Evolutionary conservation across 2,329 filamentous ascomycete genomes (phyloP), one percentile per base, ranked within the genome.

Genomic region (Epichloe baconii): DNA sequence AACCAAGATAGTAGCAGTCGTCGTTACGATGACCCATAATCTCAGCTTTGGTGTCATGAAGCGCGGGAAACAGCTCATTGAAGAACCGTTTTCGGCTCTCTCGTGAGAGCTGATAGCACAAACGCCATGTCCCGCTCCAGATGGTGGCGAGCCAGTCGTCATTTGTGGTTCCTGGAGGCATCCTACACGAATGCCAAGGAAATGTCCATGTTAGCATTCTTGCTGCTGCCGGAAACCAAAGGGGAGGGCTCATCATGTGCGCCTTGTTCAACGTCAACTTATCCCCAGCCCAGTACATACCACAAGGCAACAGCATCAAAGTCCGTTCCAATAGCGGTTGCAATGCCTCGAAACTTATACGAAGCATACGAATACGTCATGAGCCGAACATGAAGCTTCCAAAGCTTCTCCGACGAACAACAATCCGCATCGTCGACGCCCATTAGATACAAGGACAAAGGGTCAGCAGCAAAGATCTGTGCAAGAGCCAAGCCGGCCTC

Each of bases 291-390:
- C 14, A 40, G 17, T 15, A 41, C n/a, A 37, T 36, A 88, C 86
- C 87, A 93, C 49, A 93, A 72, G 52, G 85, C 86, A 50, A 93
- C 82, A 56, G 80, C 83, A 57, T 88, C 86, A 62, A 85, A 88
- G 62, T 89, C 79, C 5, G 81, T 77, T 17, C 87, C 88, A 55
- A 86, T 80, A 51, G 83, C 81, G 44, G 85, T 83, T 50, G 86
- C 86, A 53, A 88, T 67, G 51, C 87, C 88, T 58, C 82, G 82
- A 61, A 85, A 76, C 66, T 80, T 82, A 64, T 89, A 86, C 54
- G 85, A 82, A 52, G 86, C 85, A 47, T 83, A 82, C 58, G 88
- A 77, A 67, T 88, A 90, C 58, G 82, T 83, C 72, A 91, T 79
- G 59, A 89, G 84, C 63, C 84, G 78, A 57, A 85, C 75, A 66